Percentiles rank a stretch among this genome's conserved stretches.
Evolutionary conservation across 2,329 filamentous ascomycete genomes (phyloP).

Genomic region (Talaromyces sp.): DNA sequence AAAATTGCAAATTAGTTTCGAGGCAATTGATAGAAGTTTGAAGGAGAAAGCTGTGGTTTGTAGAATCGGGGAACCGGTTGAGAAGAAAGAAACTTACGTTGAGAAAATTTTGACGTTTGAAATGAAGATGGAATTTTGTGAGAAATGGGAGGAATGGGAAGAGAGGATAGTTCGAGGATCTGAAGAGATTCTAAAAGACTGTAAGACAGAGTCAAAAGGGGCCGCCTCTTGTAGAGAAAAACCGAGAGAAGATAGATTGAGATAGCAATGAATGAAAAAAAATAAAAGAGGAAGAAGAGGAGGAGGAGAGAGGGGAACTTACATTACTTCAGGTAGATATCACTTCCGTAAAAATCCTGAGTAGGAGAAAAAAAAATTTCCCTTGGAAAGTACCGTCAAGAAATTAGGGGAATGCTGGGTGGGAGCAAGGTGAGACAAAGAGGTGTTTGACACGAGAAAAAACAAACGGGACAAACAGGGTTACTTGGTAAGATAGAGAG

Average conservation of each 20-base stretch:
- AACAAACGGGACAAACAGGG: neutral
- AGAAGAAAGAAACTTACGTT: neutral
- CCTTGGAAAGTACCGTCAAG: neutral
- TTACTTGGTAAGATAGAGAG: neutral
- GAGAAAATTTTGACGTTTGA: neutral
- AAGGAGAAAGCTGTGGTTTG: neutral
- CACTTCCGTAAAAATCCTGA: neutral
- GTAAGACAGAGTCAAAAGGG: neutral
- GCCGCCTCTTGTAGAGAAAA: neutral
- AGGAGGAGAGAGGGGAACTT: neutral
- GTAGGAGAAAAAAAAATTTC: neutral
- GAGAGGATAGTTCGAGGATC: neutral
- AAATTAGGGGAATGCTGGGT: neutral
- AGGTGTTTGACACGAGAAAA: neutral
- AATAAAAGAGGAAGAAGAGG: neutral
- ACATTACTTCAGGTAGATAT: neutral
- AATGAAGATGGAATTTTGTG: neutral
- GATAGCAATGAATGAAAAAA: neutral
- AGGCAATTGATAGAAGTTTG: neutral
- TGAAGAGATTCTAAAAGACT: neutral
- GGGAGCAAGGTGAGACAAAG: neutral
- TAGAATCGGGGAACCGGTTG: neutral
- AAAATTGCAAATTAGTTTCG: neutral
- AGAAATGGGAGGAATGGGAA: neutral
- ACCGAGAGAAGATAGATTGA: neutral